These are phyloP conservation scores for Arctostaphylos glauca DNA, from an alignment of 148 eudicot genomes.

Conservation along the genomic window DNA sequence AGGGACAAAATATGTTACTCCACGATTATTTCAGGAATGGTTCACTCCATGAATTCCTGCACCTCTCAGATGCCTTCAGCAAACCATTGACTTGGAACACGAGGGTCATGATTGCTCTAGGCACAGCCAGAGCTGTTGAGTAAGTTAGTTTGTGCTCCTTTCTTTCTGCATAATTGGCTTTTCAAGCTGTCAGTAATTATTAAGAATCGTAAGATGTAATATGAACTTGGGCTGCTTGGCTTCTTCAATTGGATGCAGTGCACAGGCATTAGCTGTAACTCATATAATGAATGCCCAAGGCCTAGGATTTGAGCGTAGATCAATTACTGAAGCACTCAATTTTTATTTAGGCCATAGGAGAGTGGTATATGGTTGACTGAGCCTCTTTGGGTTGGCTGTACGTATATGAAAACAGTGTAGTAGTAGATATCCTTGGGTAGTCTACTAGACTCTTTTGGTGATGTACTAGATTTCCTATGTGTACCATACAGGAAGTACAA, in stretches of 20 bases:
- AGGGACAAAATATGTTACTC: slow-evolving; percentile 60
- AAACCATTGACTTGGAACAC: slow-evolving; percentile 77
- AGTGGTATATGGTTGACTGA: neutral
- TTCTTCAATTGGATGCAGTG: neutral
- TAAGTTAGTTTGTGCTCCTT: slow-evolving; percentile 31
- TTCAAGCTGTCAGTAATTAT: neutral
- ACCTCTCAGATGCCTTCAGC: slow-evolving; percentile 70
- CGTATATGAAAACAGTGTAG: neutral
- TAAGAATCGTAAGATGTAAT: neutral
- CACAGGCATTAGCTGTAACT: neutral
- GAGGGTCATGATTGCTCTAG: slow-evolving; percentile 62
- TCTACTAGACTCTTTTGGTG: neutral
- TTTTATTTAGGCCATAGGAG: neutral
- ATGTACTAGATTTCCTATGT: neutral
- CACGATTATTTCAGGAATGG: slow-evolving; percentile 58
- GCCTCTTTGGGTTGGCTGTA: neutral
- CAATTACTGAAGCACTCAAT: neutral
- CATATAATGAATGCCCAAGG: neutral
- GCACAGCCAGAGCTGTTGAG: slow-evolving; percentile 70
- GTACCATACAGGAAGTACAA: neutral
- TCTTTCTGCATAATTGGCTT: neutral
- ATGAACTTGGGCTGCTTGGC: neutral
- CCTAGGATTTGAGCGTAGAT: neutral
- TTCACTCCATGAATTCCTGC: slow-evolving; percentile 65
- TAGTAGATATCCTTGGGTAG: neutral